Conservation (phyloP, 371 early-diverging fungal species). For the Sporodiniella umbellata region DNA sequence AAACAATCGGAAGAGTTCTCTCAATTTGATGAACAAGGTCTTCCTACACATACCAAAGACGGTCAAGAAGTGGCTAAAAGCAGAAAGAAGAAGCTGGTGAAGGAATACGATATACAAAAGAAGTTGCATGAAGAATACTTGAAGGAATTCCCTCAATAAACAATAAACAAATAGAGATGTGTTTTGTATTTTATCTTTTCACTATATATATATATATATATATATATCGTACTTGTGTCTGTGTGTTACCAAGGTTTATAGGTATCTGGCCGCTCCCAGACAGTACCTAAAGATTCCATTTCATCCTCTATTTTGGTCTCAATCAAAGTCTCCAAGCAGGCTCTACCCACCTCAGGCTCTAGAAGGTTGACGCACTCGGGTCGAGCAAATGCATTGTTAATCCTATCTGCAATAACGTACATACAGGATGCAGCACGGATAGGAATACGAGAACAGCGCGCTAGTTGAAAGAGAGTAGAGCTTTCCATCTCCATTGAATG, state of each 20-base stretch:
- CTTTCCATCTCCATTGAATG: conserved; percentile 93
- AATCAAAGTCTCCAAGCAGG: conserved; percentile 76
- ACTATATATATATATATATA: too few species aligned
- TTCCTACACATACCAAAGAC: conserved; percentile 81
- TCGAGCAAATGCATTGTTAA: conserved; percentile 66
- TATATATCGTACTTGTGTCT: too few species aligned
- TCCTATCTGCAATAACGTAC: conserved; percentile 85
- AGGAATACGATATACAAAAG: conserved; percentile 81
- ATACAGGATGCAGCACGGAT: conserved; percentile 80
- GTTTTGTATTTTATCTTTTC: too few species aligned
- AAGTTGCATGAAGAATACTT: conserved; percentile 87
- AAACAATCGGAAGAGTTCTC: conserved; percentile 60
- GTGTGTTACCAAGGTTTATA: too few species aligned
- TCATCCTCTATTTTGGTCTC: conserved; percentile 40
- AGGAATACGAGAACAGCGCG: conserved; percentile 43
- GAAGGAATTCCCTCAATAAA: conserved; percentile 13
- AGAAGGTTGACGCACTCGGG: conserved; percentile 58
- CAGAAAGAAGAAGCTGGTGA: conserved; percentile 81
- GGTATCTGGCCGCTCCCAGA: too few species aligned
- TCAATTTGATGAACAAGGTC: conserved; percentile 82
- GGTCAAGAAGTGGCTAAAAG: conserved; percentile 85
- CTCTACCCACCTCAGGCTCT: conserved; percentile 67
- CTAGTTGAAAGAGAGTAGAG: conserved; percentile 83
- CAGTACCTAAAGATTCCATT: conserved; percentile 53
- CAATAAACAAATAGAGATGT: too few species aligned